Percentiles rank a stretch among this genome's conserved stretches.
Conservation (phyloP, 148 eudicot genomes). For the Camellia sinensis region DNA sequence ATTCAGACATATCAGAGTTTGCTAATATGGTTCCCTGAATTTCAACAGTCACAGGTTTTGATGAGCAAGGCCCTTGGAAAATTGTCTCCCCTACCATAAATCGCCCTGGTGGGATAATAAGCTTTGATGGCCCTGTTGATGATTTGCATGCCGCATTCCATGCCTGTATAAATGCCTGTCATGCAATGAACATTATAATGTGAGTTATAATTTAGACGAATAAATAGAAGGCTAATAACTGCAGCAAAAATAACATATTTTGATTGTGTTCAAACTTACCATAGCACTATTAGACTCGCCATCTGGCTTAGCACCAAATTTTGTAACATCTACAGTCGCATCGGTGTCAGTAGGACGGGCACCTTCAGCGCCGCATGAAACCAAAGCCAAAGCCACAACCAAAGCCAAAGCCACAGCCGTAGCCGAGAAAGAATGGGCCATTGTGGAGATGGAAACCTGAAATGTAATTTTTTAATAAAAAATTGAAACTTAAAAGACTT, state of each 20-base stretch:
- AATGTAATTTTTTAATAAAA: too few species aligned
- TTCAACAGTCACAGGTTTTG: not conserved
- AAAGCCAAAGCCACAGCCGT: too few species aligned
- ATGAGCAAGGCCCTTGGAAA: not conserved
- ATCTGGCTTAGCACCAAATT: not conserved
- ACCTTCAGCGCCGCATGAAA: too few species aligned
- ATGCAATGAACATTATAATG: not conserved
- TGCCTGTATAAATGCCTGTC: not conserved
- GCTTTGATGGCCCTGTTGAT: not conserved
- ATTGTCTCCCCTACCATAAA: not conserved
- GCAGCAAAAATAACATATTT: too few species aligned
- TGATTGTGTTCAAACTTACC: not conserved
- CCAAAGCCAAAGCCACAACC: too few species aligned
- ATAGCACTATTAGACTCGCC: not conserved
- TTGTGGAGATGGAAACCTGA: too few species aligned
- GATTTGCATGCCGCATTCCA: not conserved
- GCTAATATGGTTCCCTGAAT: slow-evolving; percentile 9
- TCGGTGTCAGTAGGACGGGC: not conserved
- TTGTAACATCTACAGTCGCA: not conserved
- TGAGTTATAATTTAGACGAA: too few species aligned
- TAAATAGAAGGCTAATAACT: too few species aligned
- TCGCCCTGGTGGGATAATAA: slow-evolving; percentile 9
- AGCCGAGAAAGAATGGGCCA: too few species aligned
- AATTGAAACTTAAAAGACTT: too few species aligned
- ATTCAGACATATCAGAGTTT: not conserved